A percentile compares a stretch with the other conserved stretches of the same genome.
phyloP scores from a whole-genome alignment of 164 flowering plant genomes.

The Liriodendron chinense region DNA sequence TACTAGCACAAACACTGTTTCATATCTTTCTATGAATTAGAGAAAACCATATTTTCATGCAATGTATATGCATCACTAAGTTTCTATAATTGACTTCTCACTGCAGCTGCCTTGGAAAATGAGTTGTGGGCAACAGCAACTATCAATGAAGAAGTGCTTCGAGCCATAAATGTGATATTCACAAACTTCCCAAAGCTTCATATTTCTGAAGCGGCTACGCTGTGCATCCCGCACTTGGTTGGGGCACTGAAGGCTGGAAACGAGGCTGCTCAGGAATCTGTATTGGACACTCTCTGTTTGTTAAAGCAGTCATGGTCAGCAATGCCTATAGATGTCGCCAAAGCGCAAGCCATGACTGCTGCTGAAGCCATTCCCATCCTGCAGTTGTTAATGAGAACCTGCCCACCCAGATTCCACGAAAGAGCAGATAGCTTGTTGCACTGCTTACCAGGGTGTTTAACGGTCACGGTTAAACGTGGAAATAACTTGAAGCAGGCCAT shows the following conservation, averaged over 20 bases:
- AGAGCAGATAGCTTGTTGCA: constrained; percentile 75
- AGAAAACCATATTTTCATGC: not conserved
- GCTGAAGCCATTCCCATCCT: constrained; percentile 89
- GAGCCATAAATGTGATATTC: constrained; percentile 66
- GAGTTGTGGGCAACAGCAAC: constrained; percentile 72
- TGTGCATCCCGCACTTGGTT: constrained; percentile 75
- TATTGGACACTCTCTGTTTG: constrained; percentile 66
- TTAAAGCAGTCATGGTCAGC: constrained; percentile 76
- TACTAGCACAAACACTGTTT: not conserved
- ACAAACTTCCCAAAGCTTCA: constrained; percentile 79
- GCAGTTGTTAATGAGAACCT: constrained; percentile 72
- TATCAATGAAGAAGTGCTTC: constrained; percentile 70
- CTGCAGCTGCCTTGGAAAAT: constrained; percentile 82
- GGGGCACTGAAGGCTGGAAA: constrained; percentile 71
- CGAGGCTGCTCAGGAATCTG: constrained; percentile 76
- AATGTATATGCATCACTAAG: not conserved
- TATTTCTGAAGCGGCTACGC: constrained; percentile 77
- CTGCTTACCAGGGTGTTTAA: constrained; percentile 85
- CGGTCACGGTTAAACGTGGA: constrained; percentile 73
- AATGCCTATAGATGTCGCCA: constrained; percentile 73
- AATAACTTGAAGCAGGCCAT: constrained; percentile 75
- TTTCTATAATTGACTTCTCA: not conserved
- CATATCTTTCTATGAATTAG: not conserved
- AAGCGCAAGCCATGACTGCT: constrained; percentile 72
- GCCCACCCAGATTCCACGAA: constrained; percentile 84